Percentiles rank a stretch among this genome's conserved stretches.
These are phyloP conservation scores for Aureobasidium sp. DNA, from an alignment of 2,329 filamentous ascomycete genomes.

Conservation along the genomic window DNA sequence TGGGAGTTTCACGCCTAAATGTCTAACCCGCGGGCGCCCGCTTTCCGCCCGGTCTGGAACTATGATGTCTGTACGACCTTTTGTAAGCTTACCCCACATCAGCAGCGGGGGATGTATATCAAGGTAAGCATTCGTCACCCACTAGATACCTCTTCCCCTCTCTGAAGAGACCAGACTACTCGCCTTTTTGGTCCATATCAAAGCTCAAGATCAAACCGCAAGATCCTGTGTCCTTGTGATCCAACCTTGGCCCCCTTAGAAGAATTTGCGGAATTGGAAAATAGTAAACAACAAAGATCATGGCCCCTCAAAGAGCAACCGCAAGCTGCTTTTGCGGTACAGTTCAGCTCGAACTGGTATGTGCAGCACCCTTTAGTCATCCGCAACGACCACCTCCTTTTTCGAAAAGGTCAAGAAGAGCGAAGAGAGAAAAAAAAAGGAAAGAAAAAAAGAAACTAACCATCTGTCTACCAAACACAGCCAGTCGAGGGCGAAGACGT, in stretches of 20 bases:
- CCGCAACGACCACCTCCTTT: too few species aligned
- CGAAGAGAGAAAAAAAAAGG: too few species aligned
- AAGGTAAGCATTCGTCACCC: not conserved
- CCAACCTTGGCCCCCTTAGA: too few species aligned
- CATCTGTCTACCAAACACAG: too few species aligned
- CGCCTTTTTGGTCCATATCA: too few species aligned
- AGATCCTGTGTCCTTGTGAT: too few species aligned
- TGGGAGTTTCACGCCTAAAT: not conserved
- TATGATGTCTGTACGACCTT: not conserved
- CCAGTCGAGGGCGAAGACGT: slow-evolving; percentile 36
- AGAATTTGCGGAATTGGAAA: too few species aligned
- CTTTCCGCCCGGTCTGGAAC: not conserved
- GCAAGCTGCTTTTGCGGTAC: slow-evolving; percentile 54
- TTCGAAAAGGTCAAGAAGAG: too few species aligned
- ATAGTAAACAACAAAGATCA: not conserved
- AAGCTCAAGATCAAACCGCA: too few species aligned
- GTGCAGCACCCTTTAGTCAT: slow-evolving; percentile 15
- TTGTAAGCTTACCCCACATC: not conserved
- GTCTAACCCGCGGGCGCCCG: not conserved
- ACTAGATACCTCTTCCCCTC: not conserved
- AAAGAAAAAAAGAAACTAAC: too few species aligned
- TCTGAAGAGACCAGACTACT: too few species aligned
- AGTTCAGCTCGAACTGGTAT: slow-evolving; percentile 49
- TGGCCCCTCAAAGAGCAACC: slow-evolving; percentile 34
- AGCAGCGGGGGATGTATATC: not conserved